phyloP scores from a whole-genome alignment of 305 asterid species.

The Andrographis paniculata region DNA sequence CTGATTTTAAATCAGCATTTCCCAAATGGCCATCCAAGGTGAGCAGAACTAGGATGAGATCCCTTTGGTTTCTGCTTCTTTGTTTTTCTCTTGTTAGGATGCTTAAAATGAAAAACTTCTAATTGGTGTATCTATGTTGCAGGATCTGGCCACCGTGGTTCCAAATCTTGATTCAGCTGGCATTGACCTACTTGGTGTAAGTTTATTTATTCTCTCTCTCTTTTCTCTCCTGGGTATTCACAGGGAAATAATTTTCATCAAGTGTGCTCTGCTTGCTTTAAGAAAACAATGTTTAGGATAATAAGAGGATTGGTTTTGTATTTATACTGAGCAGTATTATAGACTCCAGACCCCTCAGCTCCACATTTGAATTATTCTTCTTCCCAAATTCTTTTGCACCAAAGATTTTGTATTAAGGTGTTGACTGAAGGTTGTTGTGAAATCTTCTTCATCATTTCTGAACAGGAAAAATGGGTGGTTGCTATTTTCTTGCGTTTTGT shows the following conservation, averaged over 20 bases:
- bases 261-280: too few species aligned
- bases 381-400: too few species aligned
- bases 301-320: constrained; percentile 2
- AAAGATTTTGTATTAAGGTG: too few species aligned
- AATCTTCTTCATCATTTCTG: too few species aligned
- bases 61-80: background rate
- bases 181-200: constrained; percentile 84
- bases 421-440: too few species aligned
- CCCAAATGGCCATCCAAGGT: constrained; percentile 92
- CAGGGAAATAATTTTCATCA: too few species aligned
- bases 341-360: too few species aligned
- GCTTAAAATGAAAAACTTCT: constrained; percentile 3
- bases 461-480: too few species aligned
- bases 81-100: background rate
- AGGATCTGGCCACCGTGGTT: constrained; percentile 76
- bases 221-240: too few species aligned
- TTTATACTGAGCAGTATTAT: too few species aligned
- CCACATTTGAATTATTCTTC: too few species aligned
- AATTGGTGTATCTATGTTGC: constrained; percentile 20
- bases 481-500: background rate
- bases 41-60: constrained; percentile 7
- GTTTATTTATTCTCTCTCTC: constrained; percentile 33
- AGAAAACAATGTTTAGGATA: constrained; percentile 3
- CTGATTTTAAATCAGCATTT: constrained; percentile 85
- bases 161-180: constrained; percentile 78